Evolutionary conservation across 2,329 filamentous ascomycete species (phyloP), one percentile per base, ranked within the genome.

Genomic region (Paraphoma sp.): DNA sequence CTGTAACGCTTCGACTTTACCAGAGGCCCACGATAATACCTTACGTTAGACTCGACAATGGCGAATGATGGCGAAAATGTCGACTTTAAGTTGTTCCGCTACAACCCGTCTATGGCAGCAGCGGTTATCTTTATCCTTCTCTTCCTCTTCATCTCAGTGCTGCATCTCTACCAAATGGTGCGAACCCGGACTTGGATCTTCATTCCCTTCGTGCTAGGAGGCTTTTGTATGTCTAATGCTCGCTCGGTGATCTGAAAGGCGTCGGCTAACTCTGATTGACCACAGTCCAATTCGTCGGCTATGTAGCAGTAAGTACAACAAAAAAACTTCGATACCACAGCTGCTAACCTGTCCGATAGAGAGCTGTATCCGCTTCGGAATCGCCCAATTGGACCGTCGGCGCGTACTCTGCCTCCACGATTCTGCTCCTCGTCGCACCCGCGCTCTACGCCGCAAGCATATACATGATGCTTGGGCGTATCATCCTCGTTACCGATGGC

Each of bases 121-220:
- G 84, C 82, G 0, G 64, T 80, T 16, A 74, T 83, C 14, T 83
- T 85, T 57, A 68, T 76, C 11, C 59, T 80, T 16, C 64, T 85
- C 4, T 86, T 86, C 62, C 47, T 68, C 10, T 28, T 76, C 4
- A 63, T 75, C 11, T 81, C 82, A 0, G 30, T 62, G 0, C 58
- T 72, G 3, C 83, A 85, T 55, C 52, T 65, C 0, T 81, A 71
- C 56, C 78, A 80, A 40, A 70, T 83, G 33, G 64, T 76, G 16
- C 75, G 71, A 14, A 76, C 75, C 0, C 71, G 76, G 33, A 79
- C 80, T 1, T 84, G 81, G 80, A 84, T 81, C 61, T 81, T 83
- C 59, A 78, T 83, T 6, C 80, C 83, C 0, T 81, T 86, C 41
- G 58, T 82, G 4, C 64, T 85, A 17, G 83, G 83, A n/a, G 80